phyloP scores from a whole-genome alignment of 768 basidiomycete genomes.

The Naganishia onofrii region DNA sequence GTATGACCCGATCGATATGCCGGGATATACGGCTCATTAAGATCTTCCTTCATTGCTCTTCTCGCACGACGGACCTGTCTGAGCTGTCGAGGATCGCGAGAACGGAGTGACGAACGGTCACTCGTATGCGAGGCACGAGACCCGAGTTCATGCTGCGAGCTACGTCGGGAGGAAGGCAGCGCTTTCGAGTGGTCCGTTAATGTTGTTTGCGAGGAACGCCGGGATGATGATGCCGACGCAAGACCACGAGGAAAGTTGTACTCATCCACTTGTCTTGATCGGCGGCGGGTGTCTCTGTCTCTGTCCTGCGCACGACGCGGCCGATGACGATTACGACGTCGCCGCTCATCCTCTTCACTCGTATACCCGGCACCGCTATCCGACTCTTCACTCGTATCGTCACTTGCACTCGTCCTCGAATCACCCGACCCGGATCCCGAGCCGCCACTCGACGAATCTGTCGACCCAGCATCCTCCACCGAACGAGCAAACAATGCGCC shows the following conservation, averaged over 20 bases:
- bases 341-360: not conserved
- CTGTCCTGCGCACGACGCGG: too few relatives aligned
- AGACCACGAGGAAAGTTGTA: constrained; percentile 4
- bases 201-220: constrained; percentile 11
- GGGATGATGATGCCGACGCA: constrained; percentile 13
- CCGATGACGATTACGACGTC: not conserved
- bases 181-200: constrained; percentile 7
- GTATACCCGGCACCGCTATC: not conserved
- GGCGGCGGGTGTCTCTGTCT: too few relatives aligned
- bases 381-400: not conserved
- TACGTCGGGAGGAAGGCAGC: not conserved
- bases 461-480: not conserved
- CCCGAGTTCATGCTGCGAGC: constrained; percentile 4
- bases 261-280: not conserved
- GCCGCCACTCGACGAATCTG: not conserved
- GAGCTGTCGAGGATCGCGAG: constrained; percentile 8
- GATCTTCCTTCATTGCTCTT: constrained; percentile 37
- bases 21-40: constrained; percentile 44
- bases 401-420: not conserved
- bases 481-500: not conserved
- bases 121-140: not conserved
- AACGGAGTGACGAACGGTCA: constrained; percentile 11
- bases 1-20: constrained; percentile 30
- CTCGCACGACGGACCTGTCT: constrained; percentile 18
- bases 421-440: not conserved